Percentiles rank a stretch among this genome's conserved stretches.
Conservation (phyloP, 805 yeast species). For the Debaryomyces tyrocola region DNA sequence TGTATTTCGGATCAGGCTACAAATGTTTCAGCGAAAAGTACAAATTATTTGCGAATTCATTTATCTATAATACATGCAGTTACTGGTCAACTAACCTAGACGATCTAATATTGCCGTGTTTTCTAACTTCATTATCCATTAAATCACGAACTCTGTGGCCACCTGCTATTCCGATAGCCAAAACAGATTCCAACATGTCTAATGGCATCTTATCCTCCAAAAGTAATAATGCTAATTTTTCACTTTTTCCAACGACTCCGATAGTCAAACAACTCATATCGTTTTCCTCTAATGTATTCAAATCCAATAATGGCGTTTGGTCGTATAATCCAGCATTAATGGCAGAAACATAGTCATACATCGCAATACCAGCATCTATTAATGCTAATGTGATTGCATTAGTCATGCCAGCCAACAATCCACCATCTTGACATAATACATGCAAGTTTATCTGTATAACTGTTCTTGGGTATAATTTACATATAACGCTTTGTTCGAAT, state of each 20-base stretch:
- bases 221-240: slow-evolving; percentile 71
- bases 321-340: slow-evolving; percentile 80
- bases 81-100: slow-evolving; percentile 8
- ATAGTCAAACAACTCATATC: slow-evolving; percentile 81
- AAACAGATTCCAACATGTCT: slow-evolving; percentile 71
- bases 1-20: neutral
- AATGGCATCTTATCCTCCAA: slow-evolving; percentile 84
- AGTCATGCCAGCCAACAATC: slow-evolving; percentile 71
- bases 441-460: slow-evolving; percentile 72
- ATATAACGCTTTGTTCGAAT: slow-evolving; percentile 70
- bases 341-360: slow-evolving; percentile 86
- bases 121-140: slow-evolving; percentile 84
- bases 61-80: neutral
- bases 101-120: slow-evolving; percentile 56
- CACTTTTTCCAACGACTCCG: slow-evolving; percentile 81
- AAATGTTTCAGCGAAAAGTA: neutral
- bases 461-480: slow-evolving; percentile 79
- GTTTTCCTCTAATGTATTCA: slow-evolving; percentile 77
- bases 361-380: slow-evolving; percentile 92
- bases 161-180: slow-evolving; percentile 86
- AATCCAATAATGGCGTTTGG: slow-evolving; percentile 73
- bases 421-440: slow-evolving; percentile 89
- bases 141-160: slow-evolving; percentile 76
- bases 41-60: too few relatives aligned
- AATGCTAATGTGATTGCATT: slow-evolving; percentile 88